Evolutionary conservation across 495 filamentous ascomycete species (phyloP).

Genomic region (Talaromyces wortmannii): DNA sequence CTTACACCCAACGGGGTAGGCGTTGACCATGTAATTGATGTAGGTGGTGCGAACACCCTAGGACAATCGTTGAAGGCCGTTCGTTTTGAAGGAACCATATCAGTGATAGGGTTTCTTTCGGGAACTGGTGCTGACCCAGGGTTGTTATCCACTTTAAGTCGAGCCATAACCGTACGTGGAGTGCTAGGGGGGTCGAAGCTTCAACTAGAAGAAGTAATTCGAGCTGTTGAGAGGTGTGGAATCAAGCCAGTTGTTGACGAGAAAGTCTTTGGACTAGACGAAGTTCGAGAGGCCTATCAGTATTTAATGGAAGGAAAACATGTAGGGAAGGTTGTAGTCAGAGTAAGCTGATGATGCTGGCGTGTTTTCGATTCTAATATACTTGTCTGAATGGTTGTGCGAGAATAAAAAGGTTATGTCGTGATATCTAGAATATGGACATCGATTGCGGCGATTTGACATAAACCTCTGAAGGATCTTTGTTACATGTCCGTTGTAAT

Average conservation of each 20-base stretch:
- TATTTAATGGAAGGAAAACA: slow-evolving; percentile 55
- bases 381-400: no score
- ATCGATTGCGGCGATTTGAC: no score
- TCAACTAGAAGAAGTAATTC: slow-evolving; percentile 50
- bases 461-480: no score
- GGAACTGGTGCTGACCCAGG: slow-evolving; percentile 22
- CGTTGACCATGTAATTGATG: slow-evolving; percentile 51
- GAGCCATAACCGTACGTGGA: slow-evolving; percentile 26
- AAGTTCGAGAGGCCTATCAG: slow-evolving; percentile 37
- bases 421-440: no score
- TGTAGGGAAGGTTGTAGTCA: slow-evolving; percentile 60
- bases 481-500: no score
- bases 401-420: no score
- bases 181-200: slow-evolving; percentile 42
- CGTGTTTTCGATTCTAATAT: neutral
- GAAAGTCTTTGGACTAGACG: slow-evolving; percentile 40
- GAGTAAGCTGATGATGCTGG: slow-evolving; percentile 40
- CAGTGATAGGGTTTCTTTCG: slow-evolving; percentile 34
- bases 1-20: slow-evolving; percentile 43
- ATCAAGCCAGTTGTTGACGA: slow-evolving; percentile 53
- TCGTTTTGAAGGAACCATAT: slow-evolving; percentile 32
- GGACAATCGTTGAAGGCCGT: slow-evolving; percentile 24
- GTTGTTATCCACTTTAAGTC: neutral
- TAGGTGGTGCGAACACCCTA: slow-evolving; percentile 39
- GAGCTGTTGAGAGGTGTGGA: slow-evolving; percentile 44